phyloP scores from a whole-genome alignment of 2,329 filamentous ascomycete genomes.

The Curvularia spicifera region DNA sequence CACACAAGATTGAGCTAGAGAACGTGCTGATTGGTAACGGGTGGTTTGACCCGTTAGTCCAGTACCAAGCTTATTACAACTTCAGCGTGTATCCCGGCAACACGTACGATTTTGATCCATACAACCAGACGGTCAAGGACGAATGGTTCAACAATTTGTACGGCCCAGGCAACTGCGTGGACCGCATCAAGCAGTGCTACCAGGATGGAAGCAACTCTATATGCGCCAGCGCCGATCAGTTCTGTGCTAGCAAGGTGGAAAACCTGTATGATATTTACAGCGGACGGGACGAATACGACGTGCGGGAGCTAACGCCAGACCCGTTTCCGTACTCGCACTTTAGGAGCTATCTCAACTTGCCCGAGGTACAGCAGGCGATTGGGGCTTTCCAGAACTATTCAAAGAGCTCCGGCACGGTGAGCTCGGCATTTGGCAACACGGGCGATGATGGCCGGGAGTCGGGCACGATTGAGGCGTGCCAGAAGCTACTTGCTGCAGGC shows the following conservation, averaged over 20 bases:
- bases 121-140: conserved; percentile 57
- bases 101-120: conserved; percentile 62
- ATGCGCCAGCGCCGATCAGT: conserved; percentile 62
- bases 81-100: conserved; percentile 63
- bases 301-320: conserved; percentile 62
- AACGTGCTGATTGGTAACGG: conserved; percentile 64
- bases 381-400: conserved; percentile 67
- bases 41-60: conserved; percentile 63
- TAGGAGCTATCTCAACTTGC: conserved; percentile 64
- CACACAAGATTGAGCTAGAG: conserved; percentile 58
- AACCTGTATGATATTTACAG: conserved; percentile 58
- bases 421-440: conserved; percentile 54
- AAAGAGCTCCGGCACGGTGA: conserved; percentile 53
- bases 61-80: conserved; percentile 65
- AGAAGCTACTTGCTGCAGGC: conserved; percentile 49
- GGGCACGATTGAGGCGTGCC: conserved; percentile 52
- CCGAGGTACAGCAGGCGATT: conserved; percentile 62
- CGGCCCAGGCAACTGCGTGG: conserved; percentile 66
- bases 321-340: conserved; percentile 65
- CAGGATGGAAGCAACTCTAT: conserved; percentile 58
- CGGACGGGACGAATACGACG: conserved; percentile 65
- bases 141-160: conserved; percentile 67
- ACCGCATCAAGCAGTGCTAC: conserved; percentile 63
- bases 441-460: conserved; percentile 59
- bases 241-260: conserved; percentile 63